A percentile compares a stretch with the other conserved stretches of the same genome.
These are phyloP conservation scores for Lichenothelia convexa DNA, from an alignment of 495 filamentous ascomycete genomes.

Conservation along the genomic window DNA sequence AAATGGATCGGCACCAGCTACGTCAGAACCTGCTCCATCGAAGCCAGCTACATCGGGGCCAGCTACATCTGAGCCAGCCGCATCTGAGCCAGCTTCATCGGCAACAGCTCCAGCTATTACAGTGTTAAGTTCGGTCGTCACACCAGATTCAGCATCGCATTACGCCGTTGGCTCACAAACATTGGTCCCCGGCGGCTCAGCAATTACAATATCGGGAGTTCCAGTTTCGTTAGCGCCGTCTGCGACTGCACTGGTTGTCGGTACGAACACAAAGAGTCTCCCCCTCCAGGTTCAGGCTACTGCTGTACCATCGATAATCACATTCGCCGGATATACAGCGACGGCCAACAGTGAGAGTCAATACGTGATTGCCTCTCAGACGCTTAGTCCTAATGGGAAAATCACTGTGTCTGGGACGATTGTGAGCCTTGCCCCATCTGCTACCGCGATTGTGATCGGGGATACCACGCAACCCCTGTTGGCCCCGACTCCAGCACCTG, in stretches of 20 bases:
- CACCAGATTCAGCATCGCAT: conserved; percentile 3
- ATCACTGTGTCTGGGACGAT: conserved; percentile 5
- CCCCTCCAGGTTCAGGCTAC: no score
- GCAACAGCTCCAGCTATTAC: conserved; percentile 5
- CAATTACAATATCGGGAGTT: not conserved
- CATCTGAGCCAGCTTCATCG: not conserved
- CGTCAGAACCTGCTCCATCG: no score
- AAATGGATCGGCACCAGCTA: no score
- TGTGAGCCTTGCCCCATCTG: conserved; percentile 9
- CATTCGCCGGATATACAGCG: no score
- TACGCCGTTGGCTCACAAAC: conserved; percentile 3
- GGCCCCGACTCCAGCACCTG: not conserved
- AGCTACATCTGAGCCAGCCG: no score
- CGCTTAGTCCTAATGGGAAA: conserved; percentile 12
- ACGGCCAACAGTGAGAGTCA: conserved; percentile 1
- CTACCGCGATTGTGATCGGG: conserved; percentile 7
- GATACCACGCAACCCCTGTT: no score
- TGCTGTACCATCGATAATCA: no score
- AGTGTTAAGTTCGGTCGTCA: conserved; percentile 2
- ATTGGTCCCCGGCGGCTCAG: conserved; percentile 1
- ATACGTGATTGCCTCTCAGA: conserved; percentile 14
- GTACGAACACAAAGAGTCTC: not conserved
- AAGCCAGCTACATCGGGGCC: no score
- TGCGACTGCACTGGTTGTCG: conserved; percentile 2
- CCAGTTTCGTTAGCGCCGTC: conserved; percentile 1